Evolutionary conservation across 805 yeast species (phyloP), one percentile per base, ranked within the genome.

Genomic region (Candida rishiriensis): DNA sequence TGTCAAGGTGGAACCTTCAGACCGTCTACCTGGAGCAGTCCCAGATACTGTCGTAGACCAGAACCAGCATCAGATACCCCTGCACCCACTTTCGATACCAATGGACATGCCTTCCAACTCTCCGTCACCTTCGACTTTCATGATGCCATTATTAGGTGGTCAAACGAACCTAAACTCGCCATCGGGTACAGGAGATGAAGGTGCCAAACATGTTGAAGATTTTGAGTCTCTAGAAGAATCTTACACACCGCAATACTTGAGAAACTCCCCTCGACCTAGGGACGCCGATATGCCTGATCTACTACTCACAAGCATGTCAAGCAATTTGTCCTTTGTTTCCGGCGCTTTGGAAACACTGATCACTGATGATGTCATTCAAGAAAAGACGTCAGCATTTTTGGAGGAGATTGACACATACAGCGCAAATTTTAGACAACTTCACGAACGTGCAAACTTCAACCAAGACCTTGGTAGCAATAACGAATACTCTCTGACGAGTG

Each of bases 321-420:
- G 39, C 29, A 49, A 47, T 36, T 39, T 54, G 34, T 47, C 51
- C 39, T 45, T 42, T 28, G 46, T 51, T 16, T 48, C 50, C 29
- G 44, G 40, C 14, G 51, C 52, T 10, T 36, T 59, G 11, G 61
- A 46, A 16, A 44, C 46, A 12, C 43, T 56, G 10, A 46, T 58
- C 30, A 34, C 40, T 31, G 52, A 48, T 18, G 49, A 53, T 21
- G 34, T 40, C 17, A 14, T 46, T 14, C 54, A 51, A 37, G 39
- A 37, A n/a, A 43, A 48, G 21, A 49, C 60, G 7, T 47, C 54
- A 47, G 40, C 47, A 5, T 43, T 59, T 29, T 41, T 56, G 10
- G 51, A 55, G 35, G 59, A 55, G 21, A 30, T 56, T 7, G 51
- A 41, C 29, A 21, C 46, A 3, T 21, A 47, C 9, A 29, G 35